Evolutionary conservation across 106 monocot genomes (phyloP), one percentile per base, ranked within the genome.

Genomic region (Cymbidium sinense): DNA sequence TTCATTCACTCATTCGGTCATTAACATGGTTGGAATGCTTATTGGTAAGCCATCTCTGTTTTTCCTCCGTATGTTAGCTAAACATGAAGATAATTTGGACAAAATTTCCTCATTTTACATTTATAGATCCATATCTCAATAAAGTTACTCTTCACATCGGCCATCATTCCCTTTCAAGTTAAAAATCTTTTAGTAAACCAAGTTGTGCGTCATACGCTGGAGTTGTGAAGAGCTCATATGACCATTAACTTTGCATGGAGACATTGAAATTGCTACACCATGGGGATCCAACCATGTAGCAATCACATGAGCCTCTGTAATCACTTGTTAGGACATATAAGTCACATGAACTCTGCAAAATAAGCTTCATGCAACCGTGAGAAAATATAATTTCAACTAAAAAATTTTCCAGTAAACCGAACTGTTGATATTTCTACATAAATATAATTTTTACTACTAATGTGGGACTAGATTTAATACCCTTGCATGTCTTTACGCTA

Each of bases 1-100:
- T 85, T 94, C 94, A 54, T 94, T 91, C 79, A 35, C 74, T 73
- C 91, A 91, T 65, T 91, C 94, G 19, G 91, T 89, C 19, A 85
- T 94, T 87, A 94, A 94, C 87, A 94, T 91, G 91, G 80, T 87
- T 2, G 91, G 91, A 34, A 91, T 94, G 94, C 84, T 94, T 11
- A 91, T 94, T 82, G 94, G 94, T 94, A 83, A 12, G 19, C 51
- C 31, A 31, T 3, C 41, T n/a, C 10, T 65, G 18, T 70, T n/a
- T 37, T 23, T 33, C 7, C n/a, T 33, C 6, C 67, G 0, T 37
- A 62, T 78, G 19, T 44, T 1, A 34, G 47, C 27, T 17, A 7
- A 34, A 44, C 1, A 47, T 47, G 47, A 43, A 7, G 3, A 9
- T 47, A 2, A 11, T 47, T 47, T 15, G 11, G 2, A 15, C 47